Evolutionary conservation across 768 basidiomycete genomes (phyloP), one percentile per base, ranked within the genome.

Genomic region (Amyloporia xantha): DNA sequence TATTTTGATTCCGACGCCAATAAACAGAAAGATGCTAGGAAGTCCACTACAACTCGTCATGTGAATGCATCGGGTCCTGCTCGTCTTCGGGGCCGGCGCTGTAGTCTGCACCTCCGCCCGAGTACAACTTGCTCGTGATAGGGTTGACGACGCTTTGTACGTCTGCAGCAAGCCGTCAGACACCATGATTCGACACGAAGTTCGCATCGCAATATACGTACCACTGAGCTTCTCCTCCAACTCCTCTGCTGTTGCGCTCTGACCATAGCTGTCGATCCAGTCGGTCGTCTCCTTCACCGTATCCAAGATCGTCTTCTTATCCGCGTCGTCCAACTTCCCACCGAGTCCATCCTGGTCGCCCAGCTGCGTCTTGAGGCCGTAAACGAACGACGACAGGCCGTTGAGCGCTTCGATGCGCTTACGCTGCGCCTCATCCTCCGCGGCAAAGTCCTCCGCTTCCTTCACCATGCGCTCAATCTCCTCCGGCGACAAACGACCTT

Each of bases 381-480:
- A 95, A 55, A 94, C 79, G 64, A 85, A 91, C 36, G 85, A 78
- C 20, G 87, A 89, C 33, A 92, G 78, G 20, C 73, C 73, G 72
- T 91, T 92, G 51, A 91, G 79, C 20, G 86, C 78, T 63, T 92
- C 91, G 52, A 91, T 89, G 47, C 86, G 83, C 70, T 87, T 88
- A 56, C 85, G 79, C 65, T 85, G 83, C 26, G 79, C 78, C 44
- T 72, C 88, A 23, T 91, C 89, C 67, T 89, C 86, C 5, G 78
- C 67, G 1, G 86, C 86, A 57, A 89, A 94, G 61, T 92, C 84
- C 76, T 97, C 92, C 3, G 91, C 92, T 59, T 96, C 93, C 25
- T 74, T 79, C 48, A 96, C 88, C 93, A 95, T 96, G 52, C 91
- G 88, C 62, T 96, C 93, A 53, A 96, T 95, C 53, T 96, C 67